Percentiles rank a stretch among this genome's conserved stretches.
Conservation (phyloP, 768 basidiomycete species). For the Tephrocybe rancida region DNA sequence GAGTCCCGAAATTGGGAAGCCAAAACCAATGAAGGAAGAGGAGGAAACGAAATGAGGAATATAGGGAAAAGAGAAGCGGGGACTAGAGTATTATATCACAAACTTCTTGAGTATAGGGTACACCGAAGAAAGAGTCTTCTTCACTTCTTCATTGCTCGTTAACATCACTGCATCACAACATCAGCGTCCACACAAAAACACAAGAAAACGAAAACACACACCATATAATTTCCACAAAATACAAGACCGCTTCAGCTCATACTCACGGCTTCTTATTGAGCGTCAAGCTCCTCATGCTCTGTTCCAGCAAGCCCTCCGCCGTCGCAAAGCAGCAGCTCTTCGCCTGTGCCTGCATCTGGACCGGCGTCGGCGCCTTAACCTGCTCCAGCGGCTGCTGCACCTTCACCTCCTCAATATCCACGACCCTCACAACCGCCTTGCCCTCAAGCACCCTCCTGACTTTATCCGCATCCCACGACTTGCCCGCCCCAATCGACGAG, state of each 20-base stretch:
- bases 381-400: constrained; percentile 14
- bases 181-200: background rate
- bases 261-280: constrained; percentile 51
- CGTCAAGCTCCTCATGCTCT: constrained; percentile 69
- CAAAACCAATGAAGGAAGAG: background rate
- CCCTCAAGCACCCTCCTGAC: constrained; percentile 82
- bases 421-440: constrained; percentile 76
- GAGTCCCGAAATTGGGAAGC: background rate
- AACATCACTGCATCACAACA: background rate
- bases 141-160: background rate
- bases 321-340: constrained; percentile 27
- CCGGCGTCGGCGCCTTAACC: background rate
- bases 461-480: constrained; percentile 72
- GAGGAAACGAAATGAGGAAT: background rate
- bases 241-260: background rate
- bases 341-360: constrained; percentile 3
- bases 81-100: background rate
- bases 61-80: too few species aligned
- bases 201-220: background rate
- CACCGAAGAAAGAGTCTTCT: background rate
- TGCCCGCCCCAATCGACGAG: background rate
- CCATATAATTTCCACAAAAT: background rate
- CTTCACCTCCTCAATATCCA: constrained; percentile 54
- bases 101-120: constrained; percentile 1
- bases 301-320: constrained; percentile 54